Base-by-base conservation (phyloP, 108 stramenopile genomes). In the Nitzschia palea region DNA sequence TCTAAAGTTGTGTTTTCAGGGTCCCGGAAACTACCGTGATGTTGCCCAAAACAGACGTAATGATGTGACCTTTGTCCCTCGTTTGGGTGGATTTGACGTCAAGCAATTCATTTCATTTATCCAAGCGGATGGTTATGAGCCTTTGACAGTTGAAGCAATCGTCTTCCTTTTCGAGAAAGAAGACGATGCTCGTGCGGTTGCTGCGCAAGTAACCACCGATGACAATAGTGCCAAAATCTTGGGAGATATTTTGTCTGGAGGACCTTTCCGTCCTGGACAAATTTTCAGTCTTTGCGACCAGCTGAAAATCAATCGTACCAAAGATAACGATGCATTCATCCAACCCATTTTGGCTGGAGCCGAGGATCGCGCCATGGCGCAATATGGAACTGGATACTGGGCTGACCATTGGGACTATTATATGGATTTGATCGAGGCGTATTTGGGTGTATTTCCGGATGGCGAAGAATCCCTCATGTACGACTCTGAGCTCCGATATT, bases 41-140 rank as follows among this genome's bases (percentile, higher is more conserved):
- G 87, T 98, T 36, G 94, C 93, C 25, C 97, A 98, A 70, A 98
- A 98, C 71, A 88, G 97, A 70, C 86, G 96, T 37, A 82, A 93
- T 40, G 97, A 98, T 74, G 95, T 96, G 4, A 79, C 94, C 9
- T 90, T 96, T 70, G 67, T 79, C 51, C 95, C 95, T 34, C 83
- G 91, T 20, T 84, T 97, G 70, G 93, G 89, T 26, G 78, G 86
- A 17, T 95, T 94, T 66, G 86, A 93, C 66, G 77, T 97, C 23
- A 89, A 89, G 62, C 74, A 80, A 69, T 98, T 98, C 79, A 76
- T 97, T 36, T 91, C 85, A 0, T 94, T 85, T 73, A 95, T 96
- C 59, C 97, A 98, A 79, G 89, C 96, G 10, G 97, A 98, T 75
- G 97, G 89, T 42, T 98, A 96, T 81, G 96, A 98, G 61, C 97